phyloP scores from a whole-genome alignment of 202 grass and related monocot genomes.

The Panicum virgatum region DNA sequence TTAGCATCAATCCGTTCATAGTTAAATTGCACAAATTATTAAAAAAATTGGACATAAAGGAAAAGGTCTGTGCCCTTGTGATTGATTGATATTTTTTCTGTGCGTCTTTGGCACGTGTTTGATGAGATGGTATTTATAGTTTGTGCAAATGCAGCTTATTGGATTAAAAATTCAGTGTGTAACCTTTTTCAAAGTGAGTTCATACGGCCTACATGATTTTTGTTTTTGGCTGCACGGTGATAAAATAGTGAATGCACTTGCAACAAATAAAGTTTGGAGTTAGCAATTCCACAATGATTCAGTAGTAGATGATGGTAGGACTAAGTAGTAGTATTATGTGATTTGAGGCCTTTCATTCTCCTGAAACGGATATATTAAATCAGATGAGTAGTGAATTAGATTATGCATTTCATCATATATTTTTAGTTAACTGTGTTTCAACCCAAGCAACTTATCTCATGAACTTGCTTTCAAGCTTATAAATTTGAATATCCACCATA shows the following conservation, averaged over 20 bases:
- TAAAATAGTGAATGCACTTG: background rate
- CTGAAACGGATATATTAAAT: background rate
- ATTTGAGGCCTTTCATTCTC: background rate
- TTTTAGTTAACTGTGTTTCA: background rate
- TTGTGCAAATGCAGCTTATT: background rate
- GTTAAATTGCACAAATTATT: background rate
- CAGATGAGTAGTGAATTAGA: background rate
- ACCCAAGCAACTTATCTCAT: background rate
- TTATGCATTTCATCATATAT: background rate
- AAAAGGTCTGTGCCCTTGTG: background rate
- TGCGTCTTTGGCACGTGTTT: background rate
- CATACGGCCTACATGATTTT: background rate
- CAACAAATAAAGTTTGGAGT: background rate
- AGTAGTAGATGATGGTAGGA: background rate
- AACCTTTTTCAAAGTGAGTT: background rate
- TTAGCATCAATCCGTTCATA: background rate
- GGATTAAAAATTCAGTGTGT: background rate
- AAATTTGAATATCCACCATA: conserved; percentile 12
- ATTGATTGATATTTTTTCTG: background rate
- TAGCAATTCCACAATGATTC: background rate
- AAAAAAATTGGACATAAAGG: background rate
- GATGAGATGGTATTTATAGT: background rate
- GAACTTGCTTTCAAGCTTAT: background rate
- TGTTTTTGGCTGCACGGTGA: background rate
- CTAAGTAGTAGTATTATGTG: background rate